Evolutionary conservation across 73 alveolate genomes (phyloP), one percentile per base, ranked within the genome.

Genomic region (Loxodes magnus): DNA sequence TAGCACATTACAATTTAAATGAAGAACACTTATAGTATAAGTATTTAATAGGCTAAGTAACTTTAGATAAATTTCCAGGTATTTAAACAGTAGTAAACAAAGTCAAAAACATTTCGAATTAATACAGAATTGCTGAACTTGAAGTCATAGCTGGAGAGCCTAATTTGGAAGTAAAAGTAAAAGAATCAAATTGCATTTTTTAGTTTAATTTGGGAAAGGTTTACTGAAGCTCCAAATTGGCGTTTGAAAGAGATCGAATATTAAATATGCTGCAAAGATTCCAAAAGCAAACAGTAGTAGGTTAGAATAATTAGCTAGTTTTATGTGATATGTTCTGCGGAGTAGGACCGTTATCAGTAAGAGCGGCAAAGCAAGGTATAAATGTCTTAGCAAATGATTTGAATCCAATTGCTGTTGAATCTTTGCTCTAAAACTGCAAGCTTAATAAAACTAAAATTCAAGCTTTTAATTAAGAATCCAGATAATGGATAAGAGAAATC

Each of bases 121-220:
- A 80, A 12, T 95, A 67, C 66, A 67, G 99, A 49, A 92, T 97
- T 7, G 90, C 82, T 43, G 92, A 89, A 35, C 63, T 92, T 86
- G 99, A 95, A 67, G 87, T 94, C 25, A 50, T 95, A 16, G 98
- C 98, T 23, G 99, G 99, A 26, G 95, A 84, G 50, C 82, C 65
- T 25, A 71, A 75, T 50, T 63, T 61, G 14, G 51, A 30, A 7
- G 75, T 78, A 10, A 34, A 26, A 5, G n/a, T 64, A 50, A 71
- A 78, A 37, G 99, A 95, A 71, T 97, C 89, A 14, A 85, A 76
- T 21, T 61, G 92, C 20, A 66, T 62, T 66, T 81, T 91, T 52
- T 56, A 80, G 36, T 88, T 95, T 36, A 95, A 95, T 74, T 64
- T 92, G 64, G 59, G 88, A 38, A 68, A 86, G 63, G 97, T 94